Evolutionary conservation across 2,329 filamentous ascomycete genomes (phyloP).

Genomic region (Fusarium oxysporum): DNA sequence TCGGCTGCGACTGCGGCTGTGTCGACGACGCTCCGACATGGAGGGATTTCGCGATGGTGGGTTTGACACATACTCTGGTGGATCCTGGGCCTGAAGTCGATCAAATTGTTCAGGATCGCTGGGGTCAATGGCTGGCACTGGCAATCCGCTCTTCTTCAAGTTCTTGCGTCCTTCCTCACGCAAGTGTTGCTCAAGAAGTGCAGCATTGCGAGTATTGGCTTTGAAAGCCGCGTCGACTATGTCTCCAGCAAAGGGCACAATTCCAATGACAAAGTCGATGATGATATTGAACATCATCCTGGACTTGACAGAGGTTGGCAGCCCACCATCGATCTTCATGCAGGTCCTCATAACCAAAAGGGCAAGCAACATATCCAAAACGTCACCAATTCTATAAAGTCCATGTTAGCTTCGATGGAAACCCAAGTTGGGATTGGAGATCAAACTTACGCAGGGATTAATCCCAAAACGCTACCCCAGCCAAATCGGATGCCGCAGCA

Average conservation of each 20-base stretch:
- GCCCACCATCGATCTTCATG: constrained; percentile 78
- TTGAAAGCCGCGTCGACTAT: constrained; percentile 78
- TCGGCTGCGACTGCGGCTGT: constrained; percentile 27
- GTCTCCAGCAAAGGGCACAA: constrained; percentile 83
- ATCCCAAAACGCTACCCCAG: constrained; percentile 86
- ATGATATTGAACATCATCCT: constrained; percentile 86
- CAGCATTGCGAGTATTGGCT: constrained; percentile 81
- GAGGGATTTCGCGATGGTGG: constrained; percentile 41
- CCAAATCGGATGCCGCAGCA: constrained; percentile 86
- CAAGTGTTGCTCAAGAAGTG: constrained; percentile 75
- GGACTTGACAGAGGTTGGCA: constrained; percentile 69
- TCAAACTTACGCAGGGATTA: constrained; percentile 79
- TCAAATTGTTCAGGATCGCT: constrained; percentile 66
- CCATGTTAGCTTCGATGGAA: constrained; percentile 33
- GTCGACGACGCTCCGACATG: constrained; percentile 40
- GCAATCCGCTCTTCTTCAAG: constrained; percentile 59
- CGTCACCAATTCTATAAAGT: constrained; percentile 74
- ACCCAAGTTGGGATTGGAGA: not conserved
- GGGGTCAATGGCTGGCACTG: constrained; percentile 62
- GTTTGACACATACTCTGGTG: constrained; percentile 45
- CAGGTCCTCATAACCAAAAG: constrained; percentile 80
- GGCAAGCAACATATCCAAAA: constrained; percentile 78
- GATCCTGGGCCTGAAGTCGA: constrained; percentile 48
- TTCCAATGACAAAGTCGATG: constrained; percentile 78
- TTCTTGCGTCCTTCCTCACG: constrained; percentile 74